phyloP scores from a whole-genome alignment of 768 basidiomycete genomes.

The Lactarius vividus region DNA sequence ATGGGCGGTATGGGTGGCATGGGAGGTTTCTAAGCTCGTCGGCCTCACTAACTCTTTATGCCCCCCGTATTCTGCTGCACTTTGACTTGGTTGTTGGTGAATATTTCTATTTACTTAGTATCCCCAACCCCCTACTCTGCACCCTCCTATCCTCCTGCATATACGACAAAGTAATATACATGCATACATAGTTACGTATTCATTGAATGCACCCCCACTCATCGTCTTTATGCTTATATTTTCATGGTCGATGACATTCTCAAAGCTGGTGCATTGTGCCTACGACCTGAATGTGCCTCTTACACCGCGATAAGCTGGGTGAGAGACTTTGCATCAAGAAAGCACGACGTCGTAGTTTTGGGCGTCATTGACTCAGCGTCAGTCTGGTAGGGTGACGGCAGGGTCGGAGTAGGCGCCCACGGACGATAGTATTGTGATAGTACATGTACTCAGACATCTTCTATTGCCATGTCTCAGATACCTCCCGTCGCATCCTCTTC shows the following conservation, averaged over 20 bases:
- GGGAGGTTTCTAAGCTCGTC: conserved; percentile 45
- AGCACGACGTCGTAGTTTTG: no score
- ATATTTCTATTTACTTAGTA: not conserved
- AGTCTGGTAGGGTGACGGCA: no score
- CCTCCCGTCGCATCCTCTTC: no score
- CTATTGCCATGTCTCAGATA: no score
- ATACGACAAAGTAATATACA: conserved; percentile 15
- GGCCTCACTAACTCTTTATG: not conserved
- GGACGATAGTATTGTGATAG: no score
- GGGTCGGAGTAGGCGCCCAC: no score
- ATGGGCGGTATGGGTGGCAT: conserved; percentile 66
- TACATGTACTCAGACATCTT: no score
- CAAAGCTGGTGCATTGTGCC: no score
- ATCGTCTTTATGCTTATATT: conserved; percentile 8
- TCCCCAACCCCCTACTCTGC: not conserved
- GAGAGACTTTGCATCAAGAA: no score
- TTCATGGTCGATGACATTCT: not conserved
- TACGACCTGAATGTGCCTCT: no score
- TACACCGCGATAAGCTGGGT: no score
- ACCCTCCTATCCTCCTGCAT: not conserved
- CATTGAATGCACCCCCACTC: conserved; percentile 24
- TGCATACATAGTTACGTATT: conserved; percentile 19
- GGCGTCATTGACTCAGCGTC: no score
- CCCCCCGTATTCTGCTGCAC: not conserved
- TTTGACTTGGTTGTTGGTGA: not conserved